Evolutionary conservation across 257 asterid genomes (phyloP), one percentile per base, ranked within the genome.

Genomic region (Anisodus tanguticus): DNA sequence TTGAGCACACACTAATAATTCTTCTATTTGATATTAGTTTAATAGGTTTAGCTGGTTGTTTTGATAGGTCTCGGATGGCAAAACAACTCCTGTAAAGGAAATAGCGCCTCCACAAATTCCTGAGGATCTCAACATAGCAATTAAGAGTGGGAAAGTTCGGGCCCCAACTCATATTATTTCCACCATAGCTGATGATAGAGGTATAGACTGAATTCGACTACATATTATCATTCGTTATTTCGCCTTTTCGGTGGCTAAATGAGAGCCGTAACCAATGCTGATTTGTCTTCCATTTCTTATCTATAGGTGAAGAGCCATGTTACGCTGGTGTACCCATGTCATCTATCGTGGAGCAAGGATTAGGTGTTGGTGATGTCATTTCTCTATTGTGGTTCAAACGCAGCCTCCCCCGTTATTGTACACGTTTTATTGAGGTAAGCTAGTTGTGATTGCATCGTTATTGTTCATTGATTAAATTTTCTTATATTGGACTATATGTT

Each of bases 151-250:
- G 80, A 97, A 97, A 93, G 98, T 95, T 86, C 91, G 98, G 57
- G 99, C 99, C 84, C 99, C 99, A 85, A 97, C 99, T 43, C 99
- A 97, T 82, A 93, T 97, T 81, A 97, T 97, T 87, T 92, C 99
- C 86, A 97, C 99, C 55, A 95, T 97, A 86, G 95, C 99, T 86
- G 99, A 97, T 88, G 99, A 97, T 81, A 92, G 99, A 88, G 99
- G 99, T 94, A 87, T 16, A 82, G 64, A 66, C 19, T 68, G 35
- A 31, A 12, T 54, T 19, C 17, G 39, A 55, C 59, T 82, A 35
- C 74, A 55, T 22, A 85, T 62, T 84, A 82, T 45, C 41, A 53
- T 3, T 11, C 8, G n/a, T 12, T 8, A 55, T 76, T 76, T 76
- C 26, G 60, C 5, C 2, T 12, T 63, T 22, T 8, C 12, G 2